Conservation (phyloP, 2,329 filamentous ascomycete genomes). For the Beauveria rudraprayagi region DNA sequence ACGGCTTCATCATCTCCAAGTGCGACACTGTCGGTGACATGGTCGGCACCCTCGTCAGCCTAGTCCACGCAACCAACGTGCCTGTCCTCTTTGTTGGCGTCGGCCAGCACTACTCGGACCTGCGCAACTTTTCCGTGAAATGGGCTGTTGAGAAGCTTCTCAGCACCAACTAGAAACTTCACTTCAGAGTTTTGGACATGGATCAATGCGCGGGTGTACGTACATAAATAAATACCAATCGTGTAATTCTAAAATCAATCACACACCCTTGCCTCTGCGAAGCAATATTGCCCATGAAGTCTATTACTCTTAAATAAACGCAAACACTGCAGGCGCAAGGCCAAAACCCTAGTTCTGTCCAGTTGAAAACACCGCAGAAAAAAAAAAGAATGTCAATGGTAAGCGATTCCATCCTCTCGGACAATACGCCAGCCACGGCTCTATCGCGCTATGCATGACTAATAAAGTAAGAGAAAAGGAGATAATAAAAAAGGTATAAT, state of each 20-base stretch:
- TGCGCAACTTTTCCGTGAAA: slow-evolving; percentile 60
- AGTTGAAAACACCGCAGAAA: neutral
- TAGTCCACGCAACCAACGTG: slow-evolving; percentile 95
- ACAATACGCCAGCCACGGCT: neutral
- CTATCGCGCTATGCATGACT: slow-evolving; percentile 15
- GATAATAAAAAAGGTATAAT: slow-evolving; percentile 10
- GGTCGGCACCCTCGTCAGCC: slow-evolving; percentile 90
- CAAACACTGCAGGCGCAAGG: neutral
- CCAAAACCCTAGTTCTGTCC: too few relatives aligned
- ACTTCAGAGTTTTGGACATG: neutral
- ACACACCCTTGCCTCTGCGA: too few relatives aligned
- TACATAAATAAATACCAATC: neutral
- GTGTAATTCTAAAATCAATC: neutral
- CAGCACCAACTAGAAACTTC: slow-evolving; percentile 33
- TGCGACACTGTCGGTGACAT: slow-evolving; percentile 99
- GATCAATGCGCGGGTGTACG: neutral
- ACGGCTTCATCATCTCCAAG: slow-evolving; percentile 97
- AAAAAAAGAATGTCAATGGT: slow-evolving; percentile 2
- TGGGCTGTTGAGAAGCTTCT: slow-evolving; percentile 62
- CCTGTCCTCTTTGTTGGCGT: slow-evolving; percentile 87
- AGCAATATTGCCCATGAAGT: neutral
- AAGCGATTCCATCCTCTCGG: neutral
- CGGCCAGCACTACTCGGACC: slow-evolving; percentile 60
- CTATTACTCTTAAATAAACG: too few relatives aligned
- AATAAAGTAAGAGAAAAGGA: slow-evolving; percentile 1